Evolutionary conservation across 2,329 filamentous ascomycete genomes (phyloP).

Genomic region (Thermothelomyces thermophilus): DNA sequence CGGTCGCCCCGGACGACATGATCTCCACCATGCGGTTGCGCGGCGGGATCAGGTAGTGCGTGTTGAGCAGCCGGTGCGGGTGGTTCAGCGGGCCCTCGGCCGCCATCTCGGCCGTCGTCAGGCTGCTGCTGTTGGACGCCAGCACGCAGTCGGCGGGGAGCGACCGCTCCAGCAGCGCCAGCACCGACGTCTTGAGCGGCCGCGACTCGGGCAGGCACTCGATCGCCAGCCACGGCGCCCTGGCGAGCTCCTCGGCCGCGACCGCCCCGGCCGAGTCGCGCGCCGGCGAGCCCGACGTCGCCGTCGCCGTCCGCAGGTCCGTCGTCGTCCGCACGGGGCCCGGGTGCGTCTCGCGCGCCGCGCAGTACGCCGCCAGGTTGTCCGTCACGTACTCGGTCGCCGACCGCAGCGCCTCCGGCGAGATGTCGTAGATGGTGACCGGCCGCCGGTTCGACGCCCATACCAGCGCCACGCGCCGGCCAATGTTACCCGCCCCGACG

Average conservation of each 20-base stretch:
- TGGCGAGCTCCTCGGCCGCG: conserved; percentile 14
- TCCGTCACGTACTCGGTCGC: conserved; percentile 31
- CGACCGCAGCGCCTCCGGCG: conserved; percentile 20
- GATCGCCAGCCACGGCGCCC: conserved; percentile 28
- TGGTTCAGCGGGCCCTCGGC: conserved; percentile 17
- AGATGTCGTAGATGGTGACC: conserved; percentile 28
- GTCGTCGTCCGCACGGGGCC: conserved; percentile 25
- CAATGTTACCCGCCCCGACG: conserved; percentile 37
- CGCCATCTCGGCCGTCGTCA: conserved; percentile 27
- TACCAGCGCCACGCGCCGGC: conserved; percentile 34
- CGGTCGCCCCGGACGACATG: conserved; percentile 30
- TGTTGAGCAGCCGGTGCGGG: conserved; percentile 29
- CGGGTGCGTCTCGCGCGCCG: conserved; percentile 24
- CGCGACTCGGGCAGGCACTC: conserved; percentile 31
- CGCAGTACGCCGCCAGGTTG: conserved; percentile 29
- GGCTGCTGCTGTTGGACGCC: conserved; percentile 29
- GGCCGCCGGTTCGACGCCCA: conserved; percentile 27
- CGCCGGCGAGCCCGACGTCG: conserved; percentile 14
- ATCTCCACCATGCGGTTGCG: conserved; percentile 30
- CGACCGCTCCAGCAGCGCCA: conserved; percentile 26
- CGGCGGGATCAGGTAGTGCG: conserved; percentile 32
- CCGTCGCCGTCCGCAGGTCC: conserved; percentile 22
- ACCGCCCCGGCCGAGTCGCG: conserved; percentile 7
- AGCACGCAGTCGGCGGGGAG: conserved; percentile 28
- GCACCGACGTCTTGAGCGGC: conserved; percentile 27